phyloP scores from a whole-genome alignment of 352 stramenopile genomes.

The Aphanomyces invadans region DNA sequence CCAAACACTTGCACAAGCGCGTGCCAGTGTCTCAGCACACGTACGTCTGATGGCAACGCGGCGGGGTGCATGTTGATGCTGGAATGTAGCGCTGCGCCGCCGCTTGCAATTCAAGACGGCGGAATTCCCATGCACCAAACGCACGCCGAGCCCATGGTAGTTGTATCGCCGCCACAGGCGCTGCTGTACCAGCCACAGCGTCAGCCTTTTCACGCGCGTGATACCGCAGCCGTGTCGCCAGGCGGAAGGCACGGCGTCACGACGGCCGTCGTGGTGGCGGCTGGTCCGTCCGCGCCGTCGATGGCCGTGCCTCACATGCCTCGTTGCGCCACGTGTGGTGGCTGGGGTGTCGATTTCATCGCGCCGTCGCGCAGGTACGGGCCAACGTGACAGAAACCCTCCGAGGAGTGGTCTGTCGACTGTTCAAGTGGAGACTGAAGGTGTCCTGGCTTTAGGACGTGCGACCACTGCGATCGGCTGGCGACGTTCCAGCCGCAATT shows the following conservation, averaged over 20 bases:
- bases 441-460: neutral
- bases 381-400: too few relatives aligned
- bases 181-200: neutral
- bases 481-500: neutral
- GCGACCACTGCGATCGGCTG: constrained; percentile 3
- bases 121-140: too few relatives aligned
- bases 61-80: too few relatives aligned
- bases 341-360: constrained; percentile 17
- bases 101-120: too few relatives aligned
- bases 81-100: too few relatives aligned
- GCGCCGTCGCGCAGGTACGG: neutral
- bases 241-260: too few relatives aligned
- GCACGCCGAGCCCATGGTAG: too few relatives aligned
- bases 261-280: too few relatives aligned
- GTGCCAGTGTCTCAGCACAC: neutral
- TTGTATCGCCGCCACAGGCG: neutral
- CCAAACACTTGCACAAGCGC: constrained; percentile 20
- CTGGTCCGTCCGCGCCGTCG: neutral
- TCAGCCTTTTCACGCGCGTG: neutral
- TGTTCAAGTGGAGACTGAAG: neutral
- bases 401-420: too few relatives aligned
- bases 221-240: too few relatives aligned
- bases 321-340: constrained; percentile 7
- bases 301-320: neutral
- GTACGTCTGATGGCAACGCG: too few relatives aligned